phyloP scores from a whole-genome alignment of 176 grass and related monocot genomes.

The Ampelocalamus luodianensis region DNA sequence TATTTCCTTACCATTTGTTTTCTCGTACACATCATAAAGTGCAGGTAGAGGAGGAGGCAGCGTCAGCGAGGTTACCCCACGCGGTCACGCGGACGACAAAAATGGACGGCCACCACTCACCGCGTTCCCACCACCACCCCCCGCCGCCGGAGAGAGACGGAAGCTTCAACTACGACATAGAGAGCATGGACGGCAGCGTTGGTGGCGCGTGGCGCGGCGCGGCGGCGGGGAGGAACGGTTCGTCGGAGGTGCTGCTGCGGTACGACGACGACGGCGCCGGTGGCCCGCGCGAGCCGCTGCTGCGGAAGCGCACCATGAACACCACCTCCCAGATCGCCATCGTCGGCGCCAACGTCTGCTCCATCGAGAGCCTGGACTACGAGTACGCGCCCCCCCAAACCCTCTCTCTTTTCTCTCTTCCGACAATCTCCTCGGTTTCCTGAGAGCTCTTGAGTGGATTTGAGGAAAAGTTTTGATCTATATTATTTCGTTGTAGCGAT shows the following conservation, averaged over 20 bases:
- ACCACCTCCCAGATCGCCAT: slow-evolving; percentile 94
- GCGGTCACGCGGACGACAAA: not conserved
- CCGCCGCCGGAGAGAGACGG: slow-evolving; percentile 24
- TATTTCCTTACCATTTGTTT: slow-evolving; percentile 7
- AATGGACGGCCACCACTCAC: slow-evolving; percentile 53
- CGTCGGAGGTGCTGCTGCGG: slow-evolving; percentile 45
- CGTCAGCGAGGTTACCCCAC: not conserved
- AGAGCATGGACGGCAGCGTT: slow-evolving; percentile 57
- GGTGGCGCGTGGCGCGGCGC: slow-evolving; percentile 32
- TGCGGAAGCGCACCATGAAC: slow-evolving; percentile 75
- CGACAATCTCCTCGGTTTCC: not conserved
- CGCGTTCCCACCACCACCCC: slow-evolving; percentile 18
- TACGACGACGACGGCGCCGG: slow-evolving; percentile 46
- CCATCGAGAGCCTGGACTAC: slow-evolving; percentile 89
- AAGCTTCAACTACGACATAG: slow-evolving; percentile 73
- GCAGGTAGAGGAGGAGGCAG: slow-evolving; percentile 19
- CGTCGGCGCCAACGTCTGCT: slow-evolving; percentile 81
- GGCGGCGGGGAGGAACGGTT: slow-evolving; percentile 42
- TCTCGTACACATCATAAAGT: not conserved
- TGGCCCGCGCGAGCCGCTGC: slow-evolving; percentile 57
- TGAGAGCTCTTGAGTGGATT: not conserved
- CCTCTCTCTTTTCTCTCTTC: not conserved
- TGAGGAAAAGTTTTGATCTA: not conserved
- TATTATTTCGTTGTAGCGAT: not conserved
- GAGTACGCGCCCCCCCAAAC: slow-evolving; percentile 52